Conservation (phyloP, 2,329 filamentous ascomycete genomes). For the Aspergillus chevalieri region DNA sequence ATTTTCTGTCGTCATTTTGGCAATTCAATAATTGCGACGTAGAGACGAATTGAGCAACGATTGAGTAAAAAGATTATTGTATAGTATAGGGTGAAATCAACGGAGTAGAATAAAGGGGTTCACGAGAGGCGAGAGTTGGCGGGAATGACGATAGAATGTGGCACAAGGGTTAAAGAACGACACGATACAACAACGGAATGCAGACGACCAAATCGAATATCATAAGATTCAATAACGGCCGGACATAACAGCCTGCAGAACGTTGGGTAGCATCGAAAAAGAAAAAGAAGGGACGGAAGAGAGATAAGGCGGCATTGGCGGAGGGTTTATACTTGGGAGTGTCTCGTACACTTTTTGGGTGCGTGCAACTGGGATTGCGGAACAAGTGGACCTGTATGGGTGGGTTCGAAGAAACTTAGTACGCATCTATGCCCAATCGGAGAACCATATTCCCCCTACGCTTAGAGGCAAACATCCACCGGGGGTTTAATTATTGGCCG, state of each 20-base stretch:
- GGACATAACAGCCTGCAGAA: background rate
- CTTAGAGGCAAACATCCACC: background rate
- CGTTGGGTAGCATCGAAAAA: background rate
- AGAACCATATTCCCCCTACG: background rate
- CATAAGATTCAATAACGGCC: background rate
- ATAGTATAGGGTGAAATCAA: no score
- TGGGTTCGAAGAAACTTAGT: background rate
- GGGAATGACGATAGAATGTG: no score
- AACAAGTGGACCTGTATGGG: background rate
- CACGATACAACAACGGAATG: background rate
- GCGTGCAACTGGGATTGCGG: background rate
- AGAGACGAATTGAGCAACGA: background rate
- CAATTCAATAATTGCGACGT: background rate
- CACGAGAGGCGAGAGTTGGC: no score
- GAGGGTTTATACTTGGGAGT: background rate
- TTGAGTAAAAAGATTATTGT: background rate
- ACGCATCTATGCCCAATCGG: background rate
- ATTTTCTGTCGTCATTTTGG: background rate
- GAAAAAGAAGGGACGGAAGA: background rate
- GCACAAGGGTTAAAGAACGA: background rate
- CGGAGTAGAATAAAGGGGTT: no score
- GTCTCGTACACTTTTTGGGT: background rate
- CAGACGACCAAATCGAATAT: background rate
- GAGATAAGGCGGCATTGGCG: background rate
- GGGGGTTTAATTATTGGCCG: conserved; percentile 10